Base-by-base conservation (phyloP, 164 flowering plant species). In the Warburgia ugandensis region DNA sequence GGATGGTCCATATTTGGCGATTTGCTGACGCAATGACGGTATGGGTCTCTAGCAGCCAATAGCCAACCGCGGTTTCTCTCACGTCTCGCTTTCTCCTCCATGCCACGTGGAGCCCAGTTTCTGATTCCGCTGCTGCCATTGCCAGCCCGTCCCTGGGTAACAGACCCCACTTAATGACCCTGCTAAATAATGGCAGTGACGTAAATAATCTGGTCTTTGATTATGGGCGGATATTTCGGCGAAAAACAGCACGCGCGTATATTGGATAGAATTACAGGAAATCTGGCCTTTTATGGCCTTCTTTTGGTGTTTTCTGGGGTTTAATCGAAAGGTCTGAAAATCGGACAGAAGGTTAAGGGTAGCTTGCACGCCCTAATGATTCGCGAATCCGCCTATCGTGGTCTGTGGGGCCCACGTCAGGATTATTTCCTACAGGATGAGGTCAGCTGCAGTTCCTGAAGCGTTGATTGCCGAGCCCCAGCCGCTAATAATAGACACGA, bases 21-120 rank as follows among this genome's bases (percentile, higher is more conserved):
- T 8, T 1, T 28, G 26, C 52, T 31, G 52, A 48, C 37, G 37
- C 27, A 19, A 33, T 31, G 16, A 20, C 6, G 52, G 52, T 31
- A 48, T 33, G 27, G 52, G 52, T 13, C 3, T 21, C 25, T 6
- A n/a, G 37, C 20, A 14, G 29, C 48, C 48, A 45, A 48, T 31
- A 22, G 1, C 22, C 25, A 23, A 11, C 47, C 12, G 47, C 28
- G 26, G 28, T 25, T 38, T 38, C 41, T 43, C 47, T 2, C 38
- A 31, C 23, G 52, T 48, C 52, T 30, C n/a, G 38, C 52, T 48
- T 48, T 45, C 31, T 26, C 20, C 52, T 14, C 38, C 35, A 20
- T 9, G 37, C 26, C 13, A 13, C 14, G 52, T 31, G 52, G 52
- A 38, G 13, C 38, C 52, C 52, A 38, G n/a, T 6, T 6, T 38